Conservation (phyloP, 2,329 filamentous ascomycete species). For the Diaporthe citrichinensis region DNA sequence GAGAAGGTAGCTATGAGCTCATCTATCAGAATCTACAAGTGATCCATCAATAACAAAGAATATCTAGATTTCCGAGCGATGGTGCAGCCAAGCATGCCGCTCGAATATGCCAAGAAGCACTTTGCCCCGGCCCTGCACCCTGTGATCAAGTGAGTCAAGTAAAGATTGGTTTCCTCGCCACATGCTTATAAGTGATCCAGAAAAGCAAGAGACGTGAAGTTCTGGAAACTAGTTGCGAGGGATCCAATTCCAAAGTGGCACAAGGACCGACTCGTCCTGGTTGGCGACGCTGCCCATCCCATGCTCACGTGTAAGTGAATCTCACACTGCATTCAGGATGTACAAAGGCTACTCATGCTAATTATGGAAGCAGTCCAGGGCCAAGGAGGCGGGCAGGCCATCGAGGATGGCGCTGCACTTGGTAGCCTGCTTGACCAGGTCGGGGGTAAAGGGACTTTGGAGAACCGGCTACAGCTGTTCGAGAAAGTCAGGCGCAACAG, state of each 20-base stretch:
- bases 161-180: not conserved
- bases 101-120: constrained; percentile 21
- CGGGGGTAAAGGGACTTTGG: not conserved
- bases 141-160: constrained; percentile 4
- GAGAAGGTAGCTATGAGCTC: not conserved
- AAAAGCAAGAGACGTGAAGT: constrained; percentile 30
- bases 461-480: constrained; percentile 6
- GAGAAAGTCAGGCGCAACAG: constrained; percentile 30
- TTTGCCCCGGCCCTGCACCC: constrained; percentile 2
- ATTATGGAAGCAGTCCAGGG: constrained; percentile 1
- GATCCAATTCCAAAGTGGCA: constrained; percentile 18
- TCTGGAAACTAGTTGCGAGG: constrained; percentile 27
- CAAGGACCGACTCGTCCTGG: constrained; percentile 12
- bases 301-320: constrained; percentile 18
- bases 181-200: not conserved
- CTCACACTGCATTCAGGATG: accelerated
- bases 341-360: accelerated
- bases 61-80: constrained; percentile 25
- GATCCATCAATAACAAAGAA: not conserved
- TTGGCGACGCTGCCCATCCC: constrained; percentile 29
- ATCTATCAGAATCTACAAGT: accelerated
- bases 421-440: constrained; percentile 21
- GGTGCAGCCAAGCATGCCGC: constrained; percentile 18
- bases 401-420: constrained; percentile 23
- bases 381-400: constrained; percentile 29